phyloP scores from a whole-genome alignment of 106 monocot genomes.

The Xerophyta viscosa region DNA sequence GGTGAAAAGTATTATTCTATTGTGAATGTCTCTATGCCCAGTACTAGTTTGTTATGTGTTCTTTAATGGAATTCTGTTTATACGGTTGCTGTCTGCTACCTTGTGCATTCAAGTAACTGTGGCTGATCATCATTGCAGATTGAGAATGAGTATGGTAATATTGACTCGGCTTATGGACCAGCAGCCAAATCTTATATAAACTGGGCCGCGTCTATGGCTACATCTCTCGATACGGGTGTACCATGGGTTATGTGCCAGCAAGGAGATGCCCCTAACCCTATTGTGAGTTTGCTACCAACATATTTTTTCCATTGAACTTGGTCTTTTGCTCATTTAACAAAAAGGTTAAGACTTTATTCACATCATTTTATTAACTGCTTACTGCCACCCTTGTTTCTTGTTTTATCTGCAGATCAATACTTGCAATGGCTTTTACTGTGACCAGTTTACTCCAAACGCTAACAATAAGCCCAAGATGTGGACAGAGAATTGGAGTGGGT shows the following conservation, averaged over 20 bases:
- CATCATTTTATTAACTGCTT: no score
- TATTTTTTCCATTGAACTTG: no score
- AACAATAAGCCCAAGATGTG: conserved; percentile 86
- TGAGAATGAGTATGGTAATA: conserved; percentile 96
- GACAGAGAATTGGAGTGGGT: conserved; percentile 97
- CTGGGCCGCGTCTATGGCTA: conserved; percentile 84
- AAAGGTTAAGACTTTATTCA: no score
- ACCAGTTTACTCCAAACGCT: conserved; percentile 88
- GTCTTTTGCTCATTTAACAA: no score
- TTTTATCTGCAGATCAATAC: conserved; percentile 75
- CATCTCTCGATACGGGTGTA: conserved; percentile 72
- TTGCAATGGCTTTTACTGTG: conserved; percentile 99
- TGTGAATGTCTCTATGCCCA: no score
- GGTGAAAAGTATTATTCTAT: no score
- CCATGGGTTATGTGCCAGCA: conserved; percentile 99
- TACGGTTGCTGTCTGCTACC: no score
- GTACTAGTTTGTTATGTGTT: no score
- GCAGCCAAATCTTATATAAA: conserved; percentile 61
- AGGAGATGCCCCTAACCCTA: conserved; percentile 75
- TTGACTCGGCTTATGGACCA: conserved; percentile 53
- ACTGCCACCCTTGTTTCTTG: not conserved
- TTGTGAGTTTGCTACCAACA: no score
- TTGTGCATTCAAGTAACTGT: no score
- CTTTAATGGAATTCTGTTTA: no score
- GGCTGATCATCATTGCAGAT: conserved; percentile 51